phyloP scores from a whole-genome alignment of 1,139 yeast species.

The Scheffersomyces titani region DNA sequence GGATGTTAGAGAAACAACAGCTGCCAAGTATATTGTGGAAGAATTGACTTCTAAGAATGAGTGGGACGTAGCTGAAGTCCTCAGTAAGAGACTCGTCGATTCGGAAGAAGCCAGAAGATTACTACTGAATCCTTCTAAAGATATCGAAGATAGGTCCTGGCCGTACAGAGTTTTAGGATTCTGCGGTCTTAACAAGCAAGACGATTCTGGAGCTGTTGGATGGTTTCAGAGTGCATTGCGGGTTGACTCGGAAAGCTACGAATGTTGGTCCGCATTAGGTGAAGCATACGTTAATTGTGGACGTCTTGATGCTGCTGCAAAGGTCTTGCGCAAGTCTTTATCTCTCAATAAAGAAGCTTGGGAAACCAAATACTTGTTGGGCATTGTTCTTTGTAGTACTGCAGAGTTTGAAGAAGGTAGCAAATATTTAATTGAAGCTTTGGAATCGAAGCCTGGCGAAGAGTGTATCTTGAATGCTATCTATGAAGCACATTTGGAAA shows the following conservation, averaged over 20 bases:
- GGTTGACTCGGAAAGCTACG: conserved; percentile 61
- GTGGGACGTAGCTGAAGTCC: conserved; percentile 83
- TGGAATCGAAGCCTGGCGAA: conserved; percentile 47
- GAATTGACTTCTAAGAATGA: conserved; percentile 67
- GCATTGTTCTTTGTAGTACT: conserved; percentile 54
- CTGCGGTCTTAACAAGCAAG: conserved; percentile 68
- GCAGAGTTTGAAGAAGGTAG: conserved; percentile 42
- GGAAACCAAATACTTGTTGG: conserved; percentile 68
- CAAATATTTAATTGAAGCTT: conserved; percentile 36
- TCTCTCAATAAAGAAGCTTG: conserved; percentile 46
- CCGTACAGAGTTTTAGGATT: conserved; percentile 88
- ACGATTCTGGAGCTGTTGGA: conserved; percentile 79
- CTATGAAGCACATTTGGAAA: conserved; percentile 56
- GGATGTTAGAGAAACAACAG: conserved; percentile 70
- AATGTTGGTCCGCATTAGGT: conserved; percentile 92
- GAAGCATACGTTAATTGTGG: conserved; percentile 90
- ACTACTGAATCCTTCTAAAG: conserved; percentile 37
- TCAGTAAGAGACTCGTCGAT: conserved; percentile 64
- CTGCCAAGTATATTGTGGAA: conserved; percentile 73
- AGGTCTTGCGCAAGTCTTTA: conserved; percentile 72
- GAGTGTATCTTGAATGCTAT: conserved; percentile 59
- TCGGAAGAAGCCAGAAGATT: conserved; percentile 60
- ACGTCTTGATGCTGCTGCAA: conserved; percentile 79
- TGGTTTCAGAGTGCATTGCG: conserved; percentile 87
- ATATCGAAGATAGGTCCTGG: conserved; percentile 57